These are phyloP conservation scores for Clarkia xantiana DNA, from an alignment of 345 rosid genomes.

Conservation along the genomic window DNA sequence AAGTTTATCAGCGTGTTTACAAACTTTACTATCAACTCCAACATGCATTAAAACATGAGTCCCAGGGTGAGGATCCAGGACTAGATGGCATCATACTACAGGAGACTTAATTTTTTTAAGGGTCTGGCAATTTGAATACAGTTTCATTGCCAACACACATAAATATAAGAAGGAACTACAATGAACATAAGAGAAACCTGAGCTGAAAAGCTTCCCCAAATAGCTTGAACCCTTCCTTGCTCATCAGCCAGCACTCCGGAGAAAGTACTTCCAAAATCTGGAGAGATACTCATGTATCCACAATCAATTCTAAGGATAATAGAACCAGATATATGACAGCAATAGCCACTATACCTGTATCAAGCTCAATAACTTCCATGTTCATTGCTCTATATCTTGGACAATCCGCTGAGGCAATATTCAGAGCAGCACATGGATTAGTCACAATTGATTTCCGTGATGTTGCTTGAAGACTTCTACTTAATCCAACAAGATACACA, in stretches of 20 bases:
- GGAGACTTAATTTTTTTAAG: too few relatives aligned
- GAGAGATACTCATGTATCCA: neutral
- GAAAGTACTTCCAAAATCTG: constrained; percentile 93
- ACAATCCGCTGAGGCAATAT: constrained; percentile 77
- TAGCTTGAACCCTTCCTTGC: constrained; percentile 74
- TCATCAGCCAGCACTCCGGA: constrained; percentile 90
- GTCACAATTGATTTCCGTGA: constrained; percentile 83
- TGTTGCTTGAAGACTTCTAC: constrained; percentile 81
- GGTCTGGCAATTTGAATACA: too few relatives aligned
- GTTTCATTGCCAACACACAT: too few relatives aligned
- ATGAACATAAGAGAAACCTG: constrained; percentile 31
- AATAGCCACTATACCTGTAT: constrained; percentile 45
- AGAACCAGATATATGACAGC: constrained; percentile 7
- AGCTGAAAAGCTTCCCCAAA: constrained; percentile 95
- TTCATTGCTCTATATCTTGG: constrained; percentile 92
- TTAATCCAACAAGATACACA: constrained; percentile 78
- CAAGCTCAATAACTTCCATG: constrained; percentile 91
- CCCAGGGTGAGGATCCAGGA: too few relatives aligned
- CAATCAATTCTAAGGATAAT: neutral
- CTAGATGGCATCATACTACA: too few relatives aligned
- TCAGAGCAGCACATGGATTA: constrained; percentile 79
- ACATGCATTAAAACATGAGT: too few relatives aligned
- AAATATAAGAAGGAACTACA: constrained; percentile 7
- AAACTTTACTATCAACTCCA: too few relatives aligned
- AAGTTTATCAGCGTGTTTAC: too few relatives aligned